Percentiles rank a stretch among this genome's conserved stretches.
Evolutionary conservation across 2,329 filamentous ascomycete species (phyloP).

Genomic region (Botrytis deweyae): DNA sequence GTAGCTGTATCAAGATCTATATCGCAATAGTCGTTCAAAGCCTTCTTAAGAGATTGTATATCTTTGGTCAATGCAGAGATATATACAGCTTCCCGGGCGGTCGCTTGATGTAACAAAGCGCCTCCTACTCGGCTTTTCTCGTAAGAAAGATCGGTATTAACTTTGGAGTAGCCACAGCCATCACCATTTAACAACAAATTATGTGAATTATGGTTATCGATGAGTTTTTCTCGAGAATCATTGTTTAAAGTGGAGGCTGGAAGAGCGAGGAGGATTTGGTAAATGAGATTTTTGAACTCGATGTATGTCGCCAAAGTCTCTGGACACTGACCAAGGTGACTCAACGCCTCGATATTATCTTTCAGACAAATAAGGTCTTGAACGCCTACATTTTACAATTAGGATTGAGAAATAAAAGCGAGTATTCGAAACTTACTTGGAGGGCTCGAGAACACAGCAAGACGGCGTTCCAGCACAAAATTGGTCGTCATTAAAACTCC

Average conservation of each 20-base stretch:
- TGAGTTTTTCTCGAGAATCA: background rate
- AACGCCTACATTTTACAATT: constrained; percentile 2
- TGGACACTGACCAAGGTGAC: background rate
- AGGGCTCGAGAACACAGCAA: constrained; percentile 47
- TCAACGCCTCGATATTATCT: background rate
- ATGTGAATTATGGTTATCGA: background rate
- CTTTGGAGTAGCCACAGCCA: constrained; percentile 4
- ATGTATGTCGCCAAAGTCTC: constrained; percentile 39
- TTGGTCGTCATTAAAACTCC: constrained; percentile 57
- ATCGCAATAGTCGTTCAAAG: constrained; percentile 2
- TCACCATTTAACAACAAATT: constrained; percentile 1
- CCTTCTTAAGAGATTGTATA: constrained; percentile 14
- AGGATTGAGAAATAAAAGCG: background rate
- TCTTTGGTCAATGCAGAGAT: constrained; percentile 20
- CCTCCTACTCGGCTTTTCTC: background rate
- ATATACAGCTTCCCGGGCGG: constrained; percentile 23
- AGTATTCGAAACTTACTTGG: constrained; percentile 42
- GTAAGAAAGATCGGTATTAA: background rate
- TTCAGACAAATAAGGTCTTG: constrained; percentile 12
- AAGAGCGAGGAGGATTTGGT: constrained; percentile 18
- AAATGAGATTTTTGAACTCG: constrained; percentile 39
- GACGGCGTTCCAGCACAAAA: constrained; percentile 55
- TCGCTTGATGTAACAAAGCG: constrained; percentile 21
- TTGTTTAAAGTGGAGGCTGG: background rate
- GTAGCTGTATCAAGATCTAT: constrained; percentile 22